A percentile compares a stretch with the other conserved stretches of the same genome.
phyloP scores from a whole-genome alignment of 257 asterid species.

The Solanum ahanhuiri region DNA sequence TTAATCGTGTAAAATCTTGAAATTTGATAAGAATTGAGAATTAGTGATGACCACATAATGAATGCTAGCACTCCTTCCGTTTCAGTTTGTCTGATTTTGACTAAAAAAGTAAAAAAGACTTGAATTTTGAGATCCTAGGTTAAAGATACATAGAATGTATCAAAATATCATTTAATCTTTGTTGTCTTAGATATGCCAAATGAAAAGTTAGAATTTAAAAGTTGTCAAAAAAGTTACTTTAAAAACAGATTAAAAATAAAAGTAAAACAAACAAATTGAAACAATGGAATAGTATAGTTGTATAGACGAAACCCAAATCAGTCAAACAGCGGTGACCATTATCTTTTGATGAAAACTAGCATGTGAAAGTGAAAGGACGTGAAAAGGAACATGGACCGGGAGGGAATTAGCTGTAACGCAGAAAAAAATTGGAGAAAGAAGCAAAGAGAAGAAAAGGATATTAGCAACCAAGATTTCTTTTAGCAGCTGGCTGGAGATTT shows the following conservation, averaged over 20 bases:
- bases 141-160: no score
- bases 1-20: background rate
- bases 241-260: background rate
- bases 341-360: background rate
- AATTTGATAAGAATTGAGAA: background rate
- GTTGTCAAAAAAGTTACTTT: background rate
- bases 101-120: no score
- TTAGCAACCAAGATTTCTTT: background rate
- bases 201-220: no score
- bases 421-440: background rate
- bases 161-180: background rate
- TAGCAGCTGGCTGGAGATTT: background rate
- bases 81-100: no score
- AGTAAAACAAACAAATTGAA: no score
- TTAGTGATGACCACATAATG: background rate
- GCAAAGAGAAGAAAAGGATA: background rate
- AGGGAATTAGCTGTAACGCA: background rate
- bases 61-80: background rate
- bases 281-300: background rate
- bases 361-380: background rate
- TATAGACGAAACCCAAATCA: background rate
- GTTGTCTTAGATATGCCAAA: no score
- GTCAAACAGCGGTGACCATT: background rate
- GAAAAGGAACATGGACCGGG: background rate
- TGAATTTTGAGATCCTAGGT: no score